Conservation (phyloP, 495 filamentous ascomycete species). For the Trypethelium eluteriae region DNA sequence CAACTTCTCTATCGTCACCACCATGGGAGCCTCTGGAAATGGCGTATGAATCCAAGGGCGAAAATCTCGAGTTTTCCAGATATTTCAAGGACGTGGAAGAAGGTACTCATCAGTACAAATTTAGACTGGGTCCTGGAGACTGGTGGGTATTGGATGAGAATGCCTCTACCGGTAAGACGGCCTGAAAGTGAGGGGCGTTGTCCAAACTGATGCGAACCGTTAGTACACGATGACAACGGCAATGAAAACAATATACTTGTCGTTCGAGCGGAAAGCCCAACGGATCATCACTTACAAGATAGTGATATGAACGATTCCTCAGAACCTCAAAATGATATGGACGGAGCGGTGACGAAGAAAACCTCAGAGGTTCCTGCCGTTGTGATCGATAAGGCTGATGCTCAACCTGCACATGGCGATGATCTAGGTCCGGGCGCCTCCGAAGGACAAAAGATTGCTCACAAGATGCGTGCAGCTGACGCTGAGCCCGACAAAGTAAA, state of each 20-base stretch:
- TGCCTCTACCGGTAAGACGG: slow-evolving; percentile 43
- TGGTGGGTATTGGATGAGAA: slow-evolving; percentile 59
- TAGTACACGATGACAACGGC: slow-evolving; percentile 48
- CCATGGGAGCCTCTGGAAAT: slow-evolving; percentile 58
- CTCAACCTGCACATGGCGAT: slow-evolving; percentile 23
- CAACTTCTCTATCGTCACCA: slow-evolving; percentile 57
- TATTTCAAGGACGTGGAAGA: slow-evolving; percentile 42
- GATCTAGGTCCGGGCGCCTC: slow-evolving; percentile 26
- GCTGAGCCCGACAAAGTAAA: slow-evolving; percentile 25
- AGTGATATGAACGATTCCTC: no score
- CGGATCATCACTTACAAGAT: not conserved
- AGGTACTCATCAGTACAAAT: slow-evolving; percentile 60
- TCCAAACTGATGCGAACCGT: slow-evolving; percentile 12
- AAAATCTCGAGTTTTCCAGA: slow-evolving; percentile 29
- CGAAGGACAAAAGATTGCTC: slow-evolving; percentile 24
- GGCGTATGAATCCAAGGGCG: slow-evolving; percentile 30
- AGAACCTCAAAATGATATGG: not conserved
- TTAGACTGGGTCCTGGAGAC: slow-evolving; percentile 53
- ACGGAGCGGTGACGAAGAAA: not conserved
- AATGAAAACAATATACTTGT: slow-evolving; percentile 53
- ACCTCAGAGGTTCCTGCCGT: slow-evolving; percentile 16
- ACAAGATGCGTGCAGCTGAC: slow-evolving; percentile 25
- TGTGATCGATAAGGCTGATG: slow-evolving; percentile 27
- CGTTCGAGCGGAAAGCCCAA: slow-evolving; percentile 18
- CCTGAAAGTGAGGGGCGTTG: not conserved